Evolutionary conservation across 75 land plant species (phyloP).

Genomic region (Pseudotsuga menziesii): DNA sequence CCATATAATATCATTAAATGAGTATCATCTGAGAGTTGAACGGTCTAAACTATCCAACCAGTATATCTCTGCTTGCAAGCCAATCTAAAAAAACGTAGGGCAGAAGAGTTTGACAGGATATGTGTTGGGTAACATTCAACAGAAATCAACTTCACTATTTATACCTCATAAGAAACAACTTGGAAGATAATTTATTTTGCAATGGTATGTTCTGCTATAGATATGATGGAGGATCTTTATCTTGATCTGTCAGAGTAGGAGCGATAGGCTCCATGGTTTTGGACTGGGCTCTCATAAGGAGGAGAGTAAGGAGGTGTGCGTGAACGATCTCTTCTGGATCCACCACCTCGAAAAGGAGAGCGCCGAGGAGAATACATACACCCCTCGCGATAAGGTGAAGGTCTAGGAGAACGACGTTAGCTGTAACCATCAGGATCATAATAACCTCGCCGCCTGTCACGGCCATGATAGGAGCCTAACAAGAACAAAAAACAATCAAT

Average conservation of each 20-base stretch:
- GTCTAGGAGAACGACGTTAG: slow-evolving; percentile 59
- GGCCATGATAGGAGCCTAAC: slow-evolving; percentile 31
- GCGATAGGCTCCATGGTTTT: slow-evolving; percentile 15
- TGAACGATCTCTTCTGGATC: slow-evolving; percentile 60
- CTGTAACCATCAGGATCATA: slow-evolving; percentile 37
- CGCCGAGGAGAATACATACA: slow-evolving; percentile 57
- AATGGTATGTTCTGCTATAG: not conserved
- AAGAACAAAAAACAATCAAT: not conserved
- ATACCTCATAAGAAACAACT: not conserved
- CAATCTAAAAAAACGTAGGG: not conserved
- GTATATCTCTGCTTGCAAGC: not conserved
- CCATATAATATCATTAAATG: not conserved
- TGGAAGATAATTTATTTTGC: not conserved
- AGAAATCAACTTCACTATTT: not conserved
- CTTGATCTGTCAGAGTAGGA: slow-evolving; percentile 3
- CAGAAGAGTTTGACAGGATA: not conserved
- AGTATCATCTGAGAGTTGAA: not conserved
- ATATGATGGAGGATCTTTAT: not conserved
- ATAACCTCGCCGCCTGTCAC: slow-evolving; percentile 43
- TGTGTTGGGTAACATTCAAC: not conserved
- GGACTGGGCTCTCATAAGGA: slow-evolving; percentile 50
- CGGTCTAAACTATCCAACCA: not conserved
- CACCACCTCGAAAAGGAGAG: slow-evolving; percentile 50
- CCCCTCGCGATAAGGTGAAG: slow-evolving; percentile 59
- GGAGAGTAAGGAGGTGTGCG: slow-evolving; percentile 62